These are phyloP conservation scores for Crithidia expoeki DNA, from an alignment of 208 protist species.

Conservation along the genomic window DNA sequence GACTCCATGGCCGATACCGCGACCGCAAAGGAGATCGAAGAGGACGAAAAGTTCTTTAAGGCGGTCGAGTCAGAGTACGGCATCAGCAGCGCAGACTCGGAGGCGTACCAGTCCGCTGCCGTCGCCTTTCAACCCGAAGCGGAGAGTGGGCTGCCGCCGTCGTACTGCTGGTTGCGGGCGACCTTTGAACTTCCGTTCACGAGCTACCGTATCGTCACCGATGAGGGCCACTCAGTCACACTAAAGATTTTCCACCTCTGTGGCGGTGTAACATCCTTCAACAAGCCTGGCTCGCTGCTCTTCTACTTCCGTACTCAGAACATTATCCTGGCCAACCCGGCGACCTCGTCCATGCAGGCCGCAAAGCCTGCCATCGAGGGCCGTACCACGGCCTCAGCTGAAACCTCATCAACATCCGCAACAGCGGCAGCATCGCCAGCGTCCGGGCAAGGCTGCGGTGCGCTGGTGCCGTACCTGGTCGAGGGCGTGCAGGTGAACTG, in stretches of 20 bases:
- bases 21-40: constrained; percentile 37
- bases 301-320: constrained; percentile 72
- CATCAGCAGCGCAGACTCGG: constrained; percentile 50
- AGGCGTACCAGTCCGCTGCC: constrained; percentile 25
- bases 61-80: constrained; percentile 75
- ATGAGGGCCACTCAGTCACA: constrained; percentile 42
- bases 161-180: constrained; percentile 72
- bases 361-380: not conserved
- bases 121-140: constrained; percentile 18
- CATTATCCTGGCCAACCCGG: constrained; percentile 70
- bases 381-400: not conserved
- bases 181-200: constrained; percentile 61
- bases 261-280: constrained; percentile 51
- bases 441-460: constrained; percentile 5
- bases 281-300: constrained; percentile 54
- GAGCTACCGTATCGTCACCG: constrained; percentile 56
- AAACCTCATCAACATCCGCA: not conserved
- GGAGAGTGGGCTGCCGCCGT: constrained; percentile 49
- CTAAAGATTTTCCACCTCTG: constrained; percentile 64
- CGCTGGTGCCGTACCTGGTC: constrained; percentile 34
- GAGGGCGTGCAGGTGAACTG: constrained; percentile 27
- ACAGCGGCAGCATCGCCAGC: not conserved
- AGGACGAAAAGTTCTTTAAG: constrained; percentile 58
- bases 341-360: not conserved
- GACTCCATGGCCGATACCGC: constrained; percentile 6